Evolutionary conservation across 2,329 filamentous ascomycete genomes (phyloP).

Genomic region (Fusarium mundagurra): DNA sequence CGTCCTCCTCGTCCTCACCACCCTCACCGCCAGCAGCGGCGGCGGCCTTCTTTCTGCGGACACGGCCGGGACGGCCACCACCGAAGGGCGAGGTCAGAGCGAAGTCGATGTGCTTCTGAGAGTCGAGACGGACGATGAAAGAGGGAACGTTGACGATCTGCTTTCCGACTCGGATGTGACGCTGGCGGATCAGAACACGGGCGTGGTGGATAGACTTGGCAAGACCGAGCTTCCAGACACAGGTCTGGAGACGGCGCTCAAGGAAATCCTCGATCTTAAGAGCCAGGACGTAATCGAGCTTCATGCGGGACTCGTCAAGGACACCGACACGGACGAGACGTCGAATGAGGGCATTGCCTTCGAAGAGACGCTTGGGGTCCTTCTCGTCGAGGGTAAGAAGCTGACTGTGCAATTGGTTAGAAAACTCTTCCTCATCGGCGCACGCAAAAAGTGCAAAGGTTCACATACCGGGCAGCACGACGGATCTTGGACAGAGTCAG

Average conservation of each 20-base stretch:
- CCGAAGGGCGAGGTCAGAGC: slow-evolving; percentile 96
- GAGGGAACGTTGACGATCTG: slow-evolving; percentile 99
- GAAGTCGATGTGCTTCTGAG: slow-evolving; percentile 99
- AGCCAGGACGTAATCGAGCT: slow-evolving; percentile 99
- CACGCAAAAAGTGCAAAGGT: not conserved
- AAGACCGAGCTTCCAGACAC: slow-evolving; percentile 99
- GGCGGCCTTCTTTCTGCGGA: slow-evolving; percentile 99
- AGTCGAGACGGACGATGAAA: slow-evolving; percentile 99
- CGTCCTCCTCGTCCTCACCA: slow-evolving; percentile 87
- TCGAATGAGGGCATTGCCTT: slow-evolving; percentile 99
- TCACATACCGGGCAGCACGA: slow-evolving; percentile 95
- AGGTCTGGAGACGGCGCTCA: slow-evolving; percentile 99
- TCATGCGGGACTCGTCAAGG: slow-evolving; percentile 99
- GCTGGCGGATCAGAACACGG: slow-evolving; percentile 99
- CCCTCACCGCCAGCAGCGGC: slow-evolving; percentile 87
- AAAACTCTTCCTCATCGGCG: not conserved
- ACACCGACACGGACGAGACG: slow-evolving; percentile 99
- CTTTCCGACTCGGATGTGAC: slow-evolving; percentile 99
- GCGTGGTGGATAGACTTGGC: slow-evolving; percentile 99
- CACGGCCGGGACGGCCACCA: slow-evolving; percentile 95
- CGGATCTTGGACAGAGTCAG: slow-evolving; percentile 99
- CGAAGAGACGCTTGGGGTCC: slow-evolving; percentile 99
- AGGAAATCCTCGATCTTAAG: slow-evolving; percentile 99
- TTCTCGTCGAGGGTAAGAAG: slow-evolving; percentile 99
- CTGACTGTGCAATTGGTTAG: slow-evolving; percentile 73